Percentiles rank a stretch among this genome's conserved stretches.
Conservation (phyloP, 306 rosid species). For the Trifolium subterraneum region DNA sequence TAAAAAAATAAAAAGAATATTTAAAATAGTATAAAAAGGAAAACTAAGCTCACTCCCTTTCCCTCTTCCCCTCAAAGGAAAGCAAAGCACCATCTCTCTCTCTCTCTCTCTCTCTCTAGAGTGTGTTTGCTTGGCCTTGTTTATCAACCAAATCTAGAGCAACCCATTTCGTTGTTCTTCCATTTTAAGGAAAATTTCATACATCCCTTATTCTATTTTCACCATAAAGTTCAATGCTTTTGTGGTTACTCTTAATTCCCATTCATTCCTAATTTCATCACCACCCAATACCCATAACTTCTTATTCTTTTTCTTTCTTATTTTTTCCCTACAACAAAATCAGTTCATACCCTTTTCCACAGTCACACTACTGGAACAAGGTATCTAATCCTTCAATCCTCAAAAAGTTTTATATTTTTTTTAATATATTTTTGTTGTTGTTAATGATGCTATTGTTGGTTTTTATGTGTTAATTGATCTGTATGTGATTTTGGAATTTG, state of each 20-base stretch:
- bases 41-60: slow-evolving; percentile 6
- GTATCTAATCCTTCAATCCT: slow-evolving; percentile 43
- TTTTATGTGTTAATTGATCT: slow-evolving; percentile 46
- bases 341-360: slow-evolving; percentile 54
- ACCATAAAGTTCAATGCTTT: slow-evolving; percentile 42
- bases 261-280: slow-evolving; percentile 33
- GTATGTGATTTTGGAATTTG: slow-evolving; percentile 38
- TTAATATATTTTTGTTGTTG: neutral
- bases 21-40: neutral
- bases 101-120: slow-evolving; percentile 31
- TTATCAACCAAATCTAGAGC: slow-evolving; percentile 64
- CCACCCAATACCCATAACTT: neutral
- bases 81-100: slow-evolving; percentile 30
- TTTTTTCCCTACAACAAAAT: slow-evolving; percentile 37
- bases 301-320: neutral
- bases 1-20: too few relatives aligned
- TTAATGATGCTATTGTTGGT: neutral
- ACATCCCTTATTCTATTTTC: slow-evolving; percentile 41
- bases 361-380: slow-evolving; percentile 48
- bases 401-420: slow-evolving; percentile 9
- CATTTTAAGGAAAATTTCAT: slow-evolving; percentile 50
- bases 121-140: slow-evolving; percentile 50
- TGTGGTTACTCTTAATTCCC: slow-evolving; percentile 41
- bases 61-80: slow-evolving; percentile 25
- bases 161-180: slow-evolving; percentile 52